Percentiles rank a stretch among this genome's conserved stretches.
Conservation (phyloP, 2,329 filamentous ascomycete genomes). For the Tolypocladium inflatum region DNA sequence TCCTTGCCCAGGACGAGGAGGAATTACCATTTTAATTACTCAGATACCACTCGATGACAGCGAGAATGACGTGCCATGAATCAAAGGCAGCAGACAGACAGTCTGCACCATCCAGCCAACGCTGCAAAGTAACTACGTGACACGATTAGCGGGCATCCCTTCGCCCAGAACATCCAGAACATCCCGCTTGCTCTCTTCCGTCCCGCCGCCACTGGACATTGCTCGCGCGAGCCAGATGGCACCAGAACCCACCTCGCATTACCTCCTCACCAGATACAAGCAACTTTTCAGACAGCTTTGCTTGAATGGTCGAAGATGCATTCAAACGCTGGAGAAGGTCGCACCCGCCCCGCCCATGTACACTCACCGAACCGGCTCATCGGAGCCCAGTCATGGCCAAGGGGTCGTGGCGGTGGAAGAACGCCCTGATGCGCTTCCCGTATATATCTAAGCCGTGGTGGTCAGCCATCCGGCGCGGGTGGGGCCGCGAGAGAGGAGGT, state of each 20-base stretch:
- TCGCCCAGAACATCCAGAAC: not conserved
- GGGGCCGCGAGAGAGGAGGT: not conserved
- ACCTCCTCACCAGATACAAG: too few species aligned
- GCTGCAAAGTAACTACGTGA: not conserved
- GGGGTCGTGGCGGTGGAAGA: conserved; percentile 67
- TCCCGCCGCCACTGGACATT: not conserved
- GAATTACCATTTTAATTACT: not conserved
- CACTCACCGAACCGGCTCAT: conserved; percentile 4
- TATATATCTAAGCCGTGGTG: conserved; percentile 51
- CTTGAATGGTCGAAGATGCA: not conserved
- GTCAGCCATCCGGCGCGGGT: not conserved
- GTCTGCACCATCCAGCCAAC: not conserved
- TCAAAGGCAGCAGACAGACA: not conserved
- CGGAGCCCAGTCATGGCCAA: conserved; percentile 30
- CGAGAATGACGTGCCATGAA: not conserved
- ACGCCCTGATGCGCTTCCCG: conserved; percentile 68
- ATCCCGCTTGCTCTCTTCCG: too few species aligned
- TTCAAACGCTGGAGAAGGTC: not conserved
- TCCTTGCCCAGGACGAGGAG: not conserved
- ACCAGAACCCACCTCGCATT: not conserved
- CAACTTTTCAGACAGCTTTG: too few species aligned
- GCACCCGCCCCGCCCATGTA: not conserved
- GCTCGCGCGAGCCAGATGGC: not conserved
- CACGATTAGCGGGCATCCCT: too few species aligned
- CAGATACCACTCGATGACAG: conserved; percentile 1